A percentile compares a stretch with the other conserved stretches of the same genome.
Evolutionary conservation across 768 basidiomycete genomes (phyloP).

Genomic region (Podaxis pistillaris): DNA sequence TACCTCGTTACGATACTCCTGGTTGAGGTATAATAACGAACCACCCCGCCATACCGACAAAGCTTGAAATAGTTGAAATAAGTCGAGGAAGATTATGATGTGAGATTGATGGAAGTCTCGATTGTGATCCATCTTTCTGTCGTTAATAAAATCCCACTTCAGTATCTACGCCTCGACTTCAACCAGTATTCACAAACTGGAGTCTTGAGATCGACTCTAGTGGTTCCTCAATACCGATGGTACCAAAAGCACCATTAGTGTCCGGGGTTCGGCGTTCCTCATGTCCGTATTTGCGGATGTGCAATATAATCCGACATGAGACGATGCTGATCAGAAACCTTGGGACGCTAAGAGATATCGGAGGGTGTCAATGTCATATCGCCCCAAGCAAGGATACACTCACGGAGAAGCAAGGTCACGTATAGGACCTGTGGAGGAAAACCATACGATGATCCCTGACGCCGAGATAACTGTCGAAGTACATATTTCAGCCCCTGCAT

Average conservation of each 20-base stretch:
- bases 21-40: too few species aligned
- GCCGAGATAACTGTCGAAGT: background rate
- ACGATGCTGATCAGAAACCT: background rate
- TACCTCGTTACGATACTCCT: too few species aligned
- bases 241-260: background rate
- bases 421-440: background rate
- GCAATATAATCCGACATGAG: constrained; percentile 1
- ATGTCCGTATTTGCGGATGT: constrained; percentile 5
- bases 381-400: background rate
- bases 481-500: background rate
- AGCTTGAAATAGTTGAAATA: too few species aligned
- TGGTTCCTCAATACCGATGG: background rate
- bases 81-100: background rate
- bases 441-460: background rate
- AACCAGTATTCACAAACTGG: background rate
- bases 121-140: background rate
- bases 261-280: background rate
- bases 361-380: background rate
- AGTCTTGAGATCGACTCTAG: background rate
- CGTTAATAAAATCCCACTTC: background rate
- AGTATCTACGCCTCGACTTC: background rate
- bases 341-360: background rate
- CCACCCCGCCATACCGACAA: too few species aligned
- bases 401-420: constrained; percentile 1
- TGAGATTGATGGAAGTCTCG: background rate